Conservation (phyloP, 352 stramenopile genomes). For the Phytophthora sp. region DNA sequence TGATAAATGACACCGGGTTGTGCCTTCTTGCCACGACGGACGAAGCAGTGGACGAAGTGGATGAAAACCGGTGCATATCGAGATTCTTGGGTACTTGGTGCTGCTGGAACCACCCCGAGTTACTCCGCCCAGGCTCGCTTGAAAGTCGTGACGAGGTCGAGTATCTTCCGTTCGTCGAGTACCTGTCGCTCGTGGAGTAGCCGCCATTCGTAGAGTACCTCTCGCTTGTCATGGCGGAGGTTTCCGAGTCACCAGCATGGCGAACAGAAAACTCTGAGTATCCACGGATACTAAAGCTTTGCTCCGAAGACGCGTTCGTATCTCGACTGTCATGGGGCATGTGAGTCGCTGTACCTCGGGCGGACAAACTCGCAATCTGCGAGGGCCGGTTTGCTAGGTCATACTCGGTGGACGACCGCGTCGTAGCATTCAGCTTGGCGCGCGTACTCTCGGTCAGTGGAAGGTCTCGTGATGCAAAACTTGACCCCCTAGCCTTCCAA, state of each 20-base stretch:
- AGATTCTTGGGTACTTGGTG: conserved; percentile 15
- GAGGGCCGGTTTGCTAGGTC: conserved; percentile 24
- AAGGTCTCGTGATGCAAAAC: conserved; percentile 29
- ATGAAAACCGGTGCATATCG: conserved; percentile 47
- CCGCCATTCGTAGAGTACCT: conserved; percentile 25
- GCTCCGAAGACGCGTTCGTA: conserved; percentile 30
- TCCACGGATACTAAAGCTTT: conserved; percentile 33
- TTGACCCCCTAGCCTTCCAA: conserved; percentile 33
- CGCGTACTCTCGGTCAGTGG: conserved; percentile 18
- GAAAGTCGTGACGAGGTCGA: conserved; percentile 33
- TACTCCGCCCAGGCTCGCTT: conserved; percentile 28
- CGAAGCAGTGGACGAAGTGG: conserved; percentile 42
- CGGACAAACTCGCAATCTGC: conserved; percentile 21
- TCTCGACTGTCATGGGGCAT: conserved; percentile 7
- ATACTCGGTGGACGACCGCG: conserved; percentile 30
- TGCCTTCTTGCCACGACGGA: conserved; percentile 29
- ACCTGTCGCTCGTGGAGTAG: conserved; percentile 22
- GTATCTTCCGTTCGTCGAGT: conserved; percentile 25
- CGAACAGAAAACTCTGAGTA: conserved; percentile 33
- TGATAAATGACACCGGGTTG: conserved; percentile 34
- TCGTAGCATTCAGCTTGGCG: conserved; percentile 27
- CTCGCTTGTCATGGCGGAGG: conserved; percentile 11
- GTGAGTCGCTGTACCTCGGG: neutral
- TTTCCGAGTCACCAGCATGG: conserved; percentile 23
- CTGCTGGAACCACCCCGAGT: conserved; percentile 27